phyloP scores from a whole-genome alignment of 352 stramenopile genomes.

The Globisporangium barbulae region DNA sequence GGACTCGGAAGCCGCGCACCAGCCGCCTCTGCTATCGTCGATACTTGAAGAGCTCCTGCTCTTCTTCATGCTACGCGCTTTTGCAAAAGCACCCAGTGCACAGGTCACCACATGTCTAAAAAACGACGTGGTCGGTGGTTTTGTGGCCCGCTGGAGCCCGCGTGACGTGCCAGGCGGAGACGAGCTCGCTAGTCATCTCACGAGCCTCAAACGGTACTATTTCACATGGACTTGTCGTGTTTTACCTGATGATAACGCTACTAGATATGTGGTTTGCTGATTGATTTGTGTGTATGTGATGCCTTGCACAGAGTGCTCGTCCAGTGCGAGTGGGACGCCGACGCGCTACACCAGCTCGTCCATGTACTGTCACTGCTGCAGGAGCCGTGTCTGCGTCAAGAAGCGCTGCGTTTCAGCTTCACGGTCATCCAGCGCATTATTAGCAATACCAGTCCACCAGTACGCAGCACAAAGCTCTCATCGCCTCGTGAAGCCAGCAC shows the following conservation, averaged over 20 bases:
- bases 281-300: background rate
- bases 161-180: background rate
- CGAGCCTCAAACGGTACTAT: background rate
- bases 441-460: background rate
- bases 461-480: background rate
- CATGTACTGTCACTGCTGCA: constrained; percentile 27
- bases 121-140: background rate
- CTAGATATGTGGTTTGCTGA: background rate
- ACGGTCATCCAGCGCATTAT: constrained; percentile 17
- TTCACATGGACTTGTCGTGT: background rate
- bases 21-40: background rate
- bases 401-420: constrained; percentile 31
- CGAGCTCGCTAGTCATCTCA: constrained; percentile 2
- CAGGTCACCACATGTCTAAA: background rate
- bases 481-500: background rate
- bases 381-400: constrained; percentile 38
- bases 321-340: constrained; percentile 20
- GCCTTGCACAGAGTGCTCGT: constrained; percentile 11
- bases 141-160: constrained; percentile 12
- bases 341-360: constrained; percentile 13
- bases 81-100: constrained; percentile 7
- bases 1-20: background rate
- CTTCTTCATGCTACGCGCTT: constrained; percentile 23
- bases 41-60: constrained; percentile 31
- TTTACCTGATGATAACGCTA: background rate